phyloP scores from a whole-genome alignment of 371 early-diverging fungal genomes.

The Nematocida homosporus region DNA sequence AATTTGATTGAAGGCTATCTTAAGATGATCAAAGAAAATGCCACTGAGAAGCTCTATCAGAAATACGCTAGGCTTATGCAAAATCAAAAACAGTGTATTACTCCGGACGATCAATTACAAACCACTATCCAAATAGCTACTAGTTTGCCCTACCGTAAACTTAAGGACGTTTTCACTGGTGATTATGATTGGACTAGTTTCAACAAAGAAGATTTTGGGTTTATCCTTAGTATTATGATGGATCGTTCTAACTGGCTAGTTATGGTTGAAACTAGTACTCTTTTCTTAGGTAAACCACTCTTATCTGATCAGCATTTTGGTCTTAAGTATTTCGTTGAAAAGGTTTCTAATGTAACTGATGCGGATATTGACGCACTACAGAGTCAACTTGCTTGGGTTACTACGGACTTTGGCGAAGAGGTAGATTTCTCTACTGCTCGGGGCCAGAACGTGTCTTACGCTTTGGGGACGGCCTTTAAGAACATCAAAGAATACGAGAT shows the following conservation, averaged over 20 bases:
- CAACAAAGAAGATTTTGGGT: slow-evolving; percentile 48
- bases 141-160: slow-evolving; percentile 54
- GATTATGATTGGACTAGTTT: too few relatives aligned
- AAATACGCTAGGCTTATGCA: slow-evolving; percentile 37
- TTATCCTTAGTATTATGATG: slow-evolving; percentile 13
- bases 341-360: neutral
- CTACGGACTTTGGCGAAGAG: neutral
- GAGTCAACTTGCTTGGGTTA: slow-evolving; percentile 3
- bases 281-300: neutral
- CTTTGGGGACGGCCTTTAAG: slow-evolving; percentile 13
- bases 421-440: neutral
- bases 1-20: too few relatives aligned
- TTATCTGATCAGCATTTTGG: slow-evolving; percentile 24
- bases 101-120: slow-evolving; percentile 33
- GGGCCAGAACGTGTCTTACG: neutral
- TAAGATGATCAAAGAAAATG: too few relatives aligned
- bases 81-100: slow-evolving; percentile 52
- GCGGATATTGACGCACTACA: neutral
- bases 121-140: slow-evolving; percentile 48
- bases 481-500: neutral
- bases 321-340: slow-evolving; percentile 34
- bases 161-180: slow-evolving; percentile 47
- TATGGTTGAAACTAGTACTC: neutral
- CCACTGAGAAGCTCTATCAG: slow-evolving; percentile 31
- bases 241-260: too few relatives aligned